Evolutionary conservation across 2,329 filamentous ascomycete species (phyloP), one percentile per base, ranked within the genome.

Genomic region (Colletotrichum orchidophilum): DNA sequence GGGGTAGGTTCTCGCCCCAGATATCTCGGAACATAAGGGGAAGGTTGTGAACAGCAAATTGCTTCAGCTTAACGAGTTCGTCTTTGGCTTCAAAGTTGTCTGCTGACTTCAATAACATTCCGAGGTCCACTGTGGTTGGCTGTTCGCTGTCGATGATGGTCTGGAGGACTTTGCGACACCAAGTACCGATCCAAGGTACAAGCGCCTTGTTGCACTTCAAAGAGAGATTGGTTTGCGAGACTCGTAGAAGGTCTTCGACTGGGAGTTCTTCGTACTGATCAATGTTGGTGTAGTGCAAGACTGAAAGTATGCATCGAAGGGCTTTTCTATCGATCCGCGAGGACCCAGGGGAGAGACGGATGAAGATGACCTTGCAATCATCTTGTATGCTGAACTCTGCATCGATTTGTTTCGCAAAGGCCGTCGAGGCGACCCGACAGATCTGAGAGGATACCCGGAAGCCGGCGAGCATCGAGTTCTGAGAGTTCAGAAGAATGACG

Each of bases 301-400:
- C n/a, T 1, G 66, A 69, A 4, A 69, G 52, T 13, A 69, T 53
- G 61, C 66, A 65, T 26, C 53, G 60, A 8, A 64, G 24, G 12
- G 42, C 60, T n/a, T 31, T 15, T 3, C 18, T 4, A 18, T 46
- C 15, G 3, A n/a, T 11, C 11, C 39, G 2, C 39, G 18, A n/a
- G 9, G 18, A n/a, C 18, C 39, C 7, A 46, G 39, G 39, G 18
- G 7, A n/a, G 18, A 46, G 39, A 21, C 6, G 18, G 39, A 21
- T 9, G 39, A n/a, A 46, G n/a, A 42, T 31, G 21, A 31, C 24
- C 31, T 66, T 52, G 21, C 46, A 27, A 15, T 24, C 57, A 39
- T 62, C 46, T 15, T 52, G 9, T 6, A 11, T 21, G 42, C 24
- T 31, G 27, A 6, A n/a, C 27, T 24, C 6, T 15, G 46, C 12